A percentile compares a stretch with the other conserved stretches of the same genome.
These are phyloP conservation scores for Blechomonas ayalai DNA, from an alignment of 208 protist species.

Conservation along the genomic window DNA sequence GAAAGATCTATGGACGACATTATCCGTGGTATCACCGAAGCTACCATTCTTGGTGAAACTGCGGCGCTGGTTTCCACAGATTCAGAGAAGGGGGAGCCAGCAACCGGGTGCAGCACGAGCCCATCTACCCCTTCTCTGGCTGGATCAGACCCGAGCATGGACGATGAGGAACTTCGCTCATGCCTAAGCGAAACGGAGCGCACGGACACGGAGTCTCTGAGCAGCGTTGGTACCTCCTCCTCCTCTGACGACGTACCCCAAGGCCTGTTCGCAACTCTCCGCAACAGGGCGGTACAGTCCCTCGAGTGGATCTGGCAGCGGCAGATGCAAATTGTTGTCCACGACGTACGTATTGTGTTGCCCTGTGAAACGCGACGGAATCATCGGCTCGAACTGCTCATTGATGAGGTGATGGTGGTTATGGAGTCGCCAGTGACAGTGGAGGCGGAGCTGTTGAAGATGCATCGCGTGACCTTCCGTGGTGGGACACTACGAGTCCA, in stretches of 20 bases:
- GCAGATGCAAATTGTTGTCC: constrained; percentile 38
- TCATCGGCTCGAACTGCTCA: constrained; percentile 22
- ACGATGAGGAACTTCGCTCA: constrained; percentile 57
- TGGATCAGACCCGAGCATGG: background rate
- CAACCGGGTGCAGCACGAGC: no score
- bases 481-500: background rate
- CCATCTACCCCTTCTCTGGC: background rate
- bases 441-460: constrained; percentile 15
- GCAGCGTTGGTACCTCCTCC: constrained; percentile 7
- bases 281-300: constrained; percentile 24
- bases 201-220: constrained; percentile 16
- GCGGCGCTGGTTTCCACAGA: background rate
- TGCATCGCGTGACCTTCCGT: constrained; percentile 4
- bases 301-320: constrained; percentile 66
- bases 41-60: constrained; percentile 38
- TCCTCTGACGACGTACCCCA: constrained; percentile 3
- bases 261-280: constrained; percentile 45
- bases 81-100: background rate
- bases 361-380: constrained; percentile 32
- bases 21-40: constrained; percentile 35
- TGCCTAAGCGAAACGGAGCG: constrained; percentile 50
- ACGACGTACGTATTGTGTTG: constrained; percentile 26
- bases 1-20: constrained; percentile 46
- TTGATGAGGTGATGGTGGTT: constrained; percentile 27
- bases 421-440: constrained; percentile 32